phyloP scores from a whole-genome alignment of 2,329 filamentous ascomycete genomes.

The Fusarium sp. region DNA sequence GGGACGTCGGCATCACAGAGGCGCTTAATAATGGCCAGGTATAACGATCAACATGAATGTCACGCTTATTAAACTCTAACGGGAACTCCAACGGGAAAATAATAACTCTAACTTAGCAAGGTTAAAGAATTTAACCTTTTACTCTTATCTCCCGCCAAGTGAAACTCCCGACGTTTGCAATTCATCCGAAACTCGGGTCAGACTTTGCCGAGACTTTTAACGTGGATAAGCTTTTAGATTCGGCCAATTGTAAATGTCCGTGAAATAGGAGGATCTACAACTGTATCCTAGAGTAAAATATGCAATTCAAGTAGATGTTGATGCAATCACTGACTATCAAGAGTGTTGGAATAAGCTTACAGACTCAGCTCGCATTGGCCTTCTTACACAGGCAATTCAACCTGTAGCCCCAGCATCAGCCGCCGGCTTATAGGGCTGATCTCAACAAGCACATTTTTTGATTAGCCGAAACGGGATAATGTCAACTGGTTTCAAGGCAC shows the following conservation, averaged over 20 bases:
- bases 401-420: not conserved
- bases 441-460: not conserved
- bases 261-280: not conserved
- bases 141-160: not conserved
- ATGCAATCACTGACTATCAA: not conserved
- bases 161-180: not conserved
- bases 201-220: not conserved
- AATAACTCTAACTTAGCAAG: rapidly evolving
- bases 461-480: not conserved
- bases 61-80: not conserved
- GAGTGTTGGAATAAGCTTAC: no score
- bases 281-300: not conserved
- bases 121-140: not conserved
- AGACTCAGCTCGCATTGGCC: not conserved
- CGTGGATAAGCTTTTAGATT: not conserved
- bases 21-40: not conserved
- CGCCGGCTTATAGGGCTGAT: not conserved
- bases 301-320: not conserved
- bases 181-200: not conserved
- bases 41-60: not conserved
- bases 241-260: not conserved
- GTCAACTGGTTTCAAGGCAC: not conserved
- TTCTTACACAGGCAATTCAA: not conserved
- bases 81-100: not conserved
- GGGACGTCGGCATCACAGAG: conserved; percentile 31